phyloP scores from a whole-genome alignment of 106 monocot genomes.

The Narthecium ossifragum region DNA sequence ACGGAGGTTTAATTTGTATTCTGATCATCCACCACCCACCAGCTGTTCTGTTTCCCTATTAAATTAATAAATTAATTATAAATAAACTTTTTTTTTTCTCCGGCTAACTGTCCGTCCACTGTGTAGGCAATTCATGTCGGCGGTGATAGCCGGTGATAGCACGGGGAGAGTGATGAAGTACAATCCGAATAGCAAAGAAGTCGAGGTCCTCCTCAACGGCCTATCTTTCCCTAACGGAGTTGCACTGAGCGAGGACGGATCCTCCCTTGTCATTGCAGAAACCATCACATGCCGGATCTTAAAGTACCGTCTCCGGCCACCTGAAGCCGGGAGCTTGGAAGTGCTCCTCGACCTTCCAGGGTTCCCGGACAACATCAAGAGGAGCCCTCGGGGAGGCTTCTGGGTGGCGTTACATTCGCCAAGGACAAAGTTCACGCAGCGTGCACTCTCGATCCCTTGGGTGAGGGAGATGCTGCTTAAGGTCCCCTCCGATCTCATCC shows the following conservation, averaged over 20 bases:
- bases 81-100: too few species aligned
- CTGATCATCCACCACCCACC: neutral
- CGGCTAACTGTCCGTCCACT: too few species aligned
- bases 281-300: constrained; percentile 37
- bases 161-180: constrained; percentile 68
- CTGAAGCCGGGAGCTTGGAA: constrained; percentile 14
- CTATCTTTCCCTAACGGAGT: constrained; percentile 67
- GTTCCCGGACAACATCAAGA: constrained; percentile 74
- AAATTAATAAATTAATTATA: too few species aligned
- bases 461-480: neutral
- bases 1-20: neutral
- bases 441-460: constrained; percentile 23
- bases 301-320: constrained; percentile 37
- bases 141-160: constrained; percentile 38
- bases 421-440: constrained; percentile 13
- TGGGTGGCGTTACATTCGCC: constrained; percentile 56
- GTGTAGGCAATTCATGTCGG: constrained; percentile 42
- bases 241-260: constrained; percentile 32
- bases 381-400: constrained; percentile 48
- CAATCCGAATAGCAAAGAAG: constrained; percentile 27
- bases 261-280: constrained; percentile 53
- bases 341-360: constrained; percentile 39
- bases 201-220: constrained; percentile 29
- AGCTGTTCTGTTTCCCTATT: too few species aligned
- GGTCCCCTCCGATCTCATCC: neutral